Base-by-base conservation (phyloP, 192 early-diverging fungal genomes). In the Diversispora epigaea region DNA sequence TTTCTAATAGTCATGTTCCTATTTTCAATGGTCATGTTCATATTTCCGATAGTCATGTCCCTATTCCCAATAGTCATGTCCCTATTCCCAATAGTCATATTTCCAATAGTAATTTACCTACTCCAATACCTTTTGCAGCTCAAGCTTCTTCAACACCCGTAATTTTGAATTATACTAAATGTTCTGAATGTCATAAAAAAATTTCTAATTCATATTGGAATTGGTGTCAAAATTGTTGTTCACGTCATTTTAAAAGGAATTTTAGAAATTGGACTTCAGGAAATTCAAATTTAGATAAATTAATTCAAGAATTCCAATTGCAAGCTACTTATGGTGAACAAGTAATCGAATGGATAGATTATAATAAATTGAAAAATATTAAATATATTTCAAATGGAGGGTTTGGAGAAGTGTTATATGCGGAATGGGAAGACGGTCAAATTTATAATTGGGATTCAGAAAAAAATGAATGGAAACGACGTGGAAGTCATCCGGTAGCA, bases 341-440 rank as follows among this genome's bases (percentile, higher is more conserved):
- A 58, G 9, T 58, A 58, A 19, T 58, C 7, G 57, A 69, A 50
- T 69, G 68, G 21, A 69, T 69, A 25, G 14, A 17, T 49, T 69
- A 52, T 43, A 22, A 69, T 12, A 19, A 32, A 15, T 68, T 68
- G 6, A 25, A 21, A 12, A 14, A 68, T 68, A 41, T 69, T 6
- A n/a, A 69, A 50, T 69, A 32, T 69, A 4, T 69, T 1, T 46
- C 68, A 17, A 6, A 69, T 8, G 68, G 68, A 6, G 68, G 68
- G 5, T 69, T 69, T 32, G 68, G 68, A 14, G n/a, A 22, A 9
- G 11, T 69, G 8, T 69, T 1, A 21, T 39, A 19, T 19, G 68
- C 68, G 3, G n/a, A 12, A 22, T 52, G 68, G n/a, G 43, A 41
- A 8, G 15, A 40, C 2, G 62, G 62, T 15, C 40, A 45, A 22